Percentiles rank a stretch among this genome's conserved stretches.
Evolutionary conservation across 2,329 filamentous ascomycete species (phyloP).

Genomic region (Botrytis galanthina): DNA sequence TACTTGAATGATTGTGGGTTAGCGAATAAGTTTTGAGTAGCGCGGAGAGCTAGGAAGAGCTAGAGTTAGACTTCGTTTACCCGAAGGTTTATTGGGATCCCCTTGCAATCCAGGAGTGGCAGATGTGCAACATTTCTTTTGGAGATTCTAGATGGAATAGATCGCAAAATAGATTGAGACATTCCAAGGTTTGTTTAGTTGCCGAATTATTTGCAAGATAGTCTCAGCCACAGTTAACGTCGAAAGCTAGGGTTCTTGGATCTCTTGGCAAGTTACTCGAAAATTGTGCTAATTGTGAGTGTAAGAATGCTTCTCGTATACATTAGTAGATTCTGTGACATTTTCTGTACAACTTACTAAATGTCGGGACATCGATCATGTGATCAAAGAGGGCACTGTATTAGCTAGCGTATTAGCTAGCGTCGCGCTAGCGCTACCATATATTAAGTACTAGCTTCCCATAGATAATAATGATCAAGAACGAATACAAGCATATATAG

Average conservation of each 20-base stretch:
- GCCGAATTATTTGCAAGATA: too few relatives aligned
- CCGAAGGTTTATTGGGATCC: not conserved
- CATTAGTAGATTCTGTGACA: not conserved
- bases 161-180: not conserved
- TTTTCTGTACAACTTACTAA: not conserved
- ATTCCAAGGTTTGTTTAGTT: not conserved
- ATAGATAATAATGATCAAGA: too few relatives aligned
- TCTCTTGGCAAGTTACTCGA: not conserved
- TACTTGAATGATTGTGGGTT: not conserved
- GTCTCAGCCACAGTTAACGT: not conserved
- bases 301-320: not conserved
- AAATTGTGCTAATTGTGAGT: not conserved
- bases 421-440: too few relatives aligned
- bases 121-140: not conserved
- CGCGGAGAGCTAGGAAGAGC: not conserved
- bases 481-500: too few relatives aligned
- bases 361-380: too few relatives aligned
- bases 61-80: not conserved
- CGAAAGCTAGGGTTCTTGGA: not conserved
- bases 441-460: too few relatives aligned
- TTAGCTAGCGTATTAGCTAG: too few relatives aligned
- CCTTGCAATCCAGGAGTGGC: not conserved
- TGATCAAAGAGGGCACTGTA: too few relatives aligned
- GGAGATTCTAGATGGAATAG: too few relatives aligned
- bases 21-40: not conserved